Conservation (phyloP, 805 yeast genomes). For the Suhomyces kilbournensis region DNA sequence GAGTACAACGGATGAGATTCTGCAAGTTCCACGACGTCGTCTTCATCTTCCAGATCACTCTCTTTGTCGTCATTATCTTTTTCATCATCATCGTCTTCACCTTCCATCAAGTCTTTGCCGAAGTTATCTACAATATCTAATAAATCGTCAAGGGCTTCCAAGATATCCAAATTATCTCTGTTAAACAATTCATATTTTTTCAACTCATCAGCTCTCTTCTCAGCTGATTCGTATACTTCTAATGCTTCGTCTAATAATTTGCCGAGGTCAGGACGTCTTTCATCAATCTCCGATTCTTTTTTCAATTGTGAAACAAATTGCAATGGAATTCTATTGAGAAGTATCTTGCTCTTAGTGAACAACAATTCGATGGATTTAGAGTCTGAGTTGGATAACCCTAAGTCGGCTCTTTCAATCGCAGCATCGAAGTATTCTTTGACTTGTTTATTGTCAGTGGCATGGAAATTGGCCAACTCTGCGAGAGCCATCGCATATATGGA, state of each 20-base stretch:
- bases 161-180: slow-evolving; percentile 46
- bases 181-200: slow-evolving; percentile 31
- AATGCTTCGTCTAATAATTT: slow-evolving; percentile 47
- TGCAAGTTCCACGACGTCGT: slow-evolving; percentile 31
- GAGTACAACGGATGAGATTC: slow-evolving; percentile 56
- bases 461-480: slow-evolving; percentile 59
- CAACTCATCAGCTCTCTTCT: slow-evolving; percentile 21
- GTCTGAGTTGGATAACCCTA: slow-evolving; percentile 53
- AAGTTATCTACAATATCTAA: slow-evolving; percentile 66
- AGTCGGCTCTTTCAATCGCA: slow-evolving; percentile 64
- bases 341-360: slow-evolving; percentile 54
- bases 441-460: slow-evolving; percentile 41
- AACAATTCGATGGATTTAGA: slow-evolving; percentile 46
- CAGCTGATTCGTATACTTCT: slow-evolving; percentile 44
- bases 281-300: slow-evolving; percentile 34
- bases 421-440: slow-evolving; percentile 62
- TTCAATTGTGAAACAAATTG: slow-evolving; percentile 53
- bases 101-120: slow-evolving; percentile 48
- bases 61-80: slow-evolving; percentile 32
- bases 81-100: slow-evolving; percentile 46
- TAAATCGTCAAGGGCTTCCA: slow-evolving; percentile 63
- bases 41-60: slow-evolving; percentile 11
- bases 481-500: slow-evolving; percentile 72
- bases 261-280: slow-evolving; percentile 24
- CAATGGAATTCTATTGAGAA: slow-evolving; percentile 57